Conservation (phyloP, 2,329 filamentous ascomycete genomes). For the Ustulina deusta region DNA sequence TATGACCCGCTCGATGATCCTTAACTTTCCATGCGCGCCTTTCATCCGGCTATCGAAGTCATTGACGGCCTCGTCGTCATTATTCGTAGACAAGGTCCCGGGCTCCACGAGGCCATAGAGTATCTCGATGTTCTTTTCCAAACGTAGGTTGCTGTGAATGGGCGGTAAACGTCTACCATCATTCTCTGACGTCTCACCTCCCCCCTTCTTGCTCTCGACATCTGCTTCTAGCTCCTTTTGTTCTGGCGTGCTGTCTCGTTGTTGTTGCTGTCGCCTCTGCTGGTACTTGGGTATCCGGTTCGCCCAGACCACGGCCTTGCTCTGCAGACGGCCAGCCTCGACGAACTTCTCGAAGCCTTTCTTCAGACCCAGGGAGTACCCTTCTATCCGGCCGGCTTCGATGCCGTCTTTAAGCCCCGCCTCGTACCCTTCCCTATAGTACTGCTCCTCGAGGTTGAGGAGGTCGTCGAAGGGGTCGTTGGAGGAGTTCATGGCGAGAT, state of each 20-base stretch:
- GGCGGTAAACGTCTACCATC: slow-evolving; percentile 52
- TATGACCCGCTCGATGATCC: slow-evolving; percentile 81
- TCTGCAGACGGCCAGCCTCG: slow-evolving; percentile 81
- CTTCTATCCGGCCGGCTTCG: slow-evolving; percentile 84
- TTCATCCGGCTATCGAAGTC: slow-evolving; percentile 90
- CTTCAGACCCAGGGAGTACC: slow-evolving; percentile 88
- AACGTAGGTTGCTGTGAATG: slow-evolving; percentile 67
- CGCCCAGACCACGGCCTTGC: slow-evolving; percentile 85
- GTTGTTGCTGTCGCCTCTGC: slow-evolving; percentile 11
- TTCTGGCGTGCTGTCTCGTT: neutral
- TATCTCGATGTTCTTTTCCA: slow-evolving; percentile 80
- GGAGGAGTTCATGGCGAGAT: slow-evolving; percentile 45
- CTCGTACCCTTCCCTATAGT: slow-evolving; percentile 85
- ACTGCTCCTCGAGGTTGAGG: slow-evolving; percentile 72
- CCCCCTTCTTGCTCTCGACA: slow-evolving; percentile 9
- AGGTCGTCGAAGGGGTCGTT: slow-evolving; percentile 68
- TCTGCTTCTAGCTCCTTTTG: neutral
- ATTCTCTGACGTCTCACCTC: neutral
- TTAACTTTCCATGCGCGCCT: slow-evolving; percentile 83
- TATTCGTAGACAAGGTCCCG: slow-evolving; percentile 80
- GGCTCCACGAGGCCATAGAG: slow-evolving; percentile 84
- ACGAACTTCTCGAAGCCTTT: slow-evolving; percentile 95
- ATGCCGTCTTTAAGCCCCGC: slow-evolving; percentile 81
- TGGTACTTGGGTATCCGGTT: slow-evolving; percentile 67
- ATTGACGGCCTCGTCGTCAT: slow-evolving; percentile 88